Evolutionary conservation across 2,329 filamentous ascomycete genomes (phyloP), one percentile per base, ranked within the genome.

Genomic region (Fusarium sp.): DNA sequence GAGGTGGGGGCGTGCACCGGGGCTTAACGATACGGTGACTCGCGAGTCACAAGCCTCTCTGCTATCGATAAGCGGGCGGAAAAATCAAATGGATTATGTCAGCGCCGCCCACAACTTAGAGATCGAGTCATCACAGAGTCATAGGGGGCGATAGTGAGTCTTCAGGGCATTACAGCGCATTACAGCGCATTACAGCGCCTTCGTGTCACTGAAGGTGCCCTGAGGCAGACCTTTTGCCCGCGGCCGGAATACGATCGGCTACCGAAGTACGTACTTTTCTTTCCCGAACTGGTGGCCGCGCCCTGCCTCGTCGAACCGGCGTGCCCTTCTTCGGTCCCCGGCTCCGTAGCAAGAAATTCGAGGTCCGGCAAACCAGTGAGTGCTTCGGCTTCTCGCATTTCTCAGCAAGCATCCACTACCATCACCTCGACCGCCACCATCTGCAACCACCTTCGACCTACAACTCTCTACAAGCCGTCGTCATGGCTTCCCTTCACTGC

Each of bases 401-500:
- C 78, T 80, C 76, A 79, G 74, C 77, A 79, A 61, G 32, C 50
- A 54, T 59, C 54, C 65, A 52, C 74, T 64, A 70, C 71, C 71
- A 65, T 70, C 66, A 67, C 66, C 64, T 72, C 62, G 57, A 65
- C 43, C 57, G 52, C 68, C 63, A 59, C 59, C 72, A 63, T 62
- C 63, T 56, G 50, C 40, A 43, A 15, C 25, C 40, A 50, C 20
- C 25, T 52, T 63, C 37, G 22, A 57, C 64, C 65, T 59, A 56
- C 63, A 50, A 68, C 56, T 66, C 56, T 45, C 37, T 43, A 59
- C 45, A 37, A 57, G 47, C 11, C 27, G 38, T 47, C 57, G 17
- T n/a, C 17, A 85, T 85, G 84, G 68, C 77, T 17, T 71, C 79
- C 30, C 47, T 83, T 69, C 80, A 78, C 59, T 88, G 87, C 76